Base-by-base conservation (phyloP, 495 filamentous ascomycete species). In the Hapsidospora chrysogenum region DNA sequence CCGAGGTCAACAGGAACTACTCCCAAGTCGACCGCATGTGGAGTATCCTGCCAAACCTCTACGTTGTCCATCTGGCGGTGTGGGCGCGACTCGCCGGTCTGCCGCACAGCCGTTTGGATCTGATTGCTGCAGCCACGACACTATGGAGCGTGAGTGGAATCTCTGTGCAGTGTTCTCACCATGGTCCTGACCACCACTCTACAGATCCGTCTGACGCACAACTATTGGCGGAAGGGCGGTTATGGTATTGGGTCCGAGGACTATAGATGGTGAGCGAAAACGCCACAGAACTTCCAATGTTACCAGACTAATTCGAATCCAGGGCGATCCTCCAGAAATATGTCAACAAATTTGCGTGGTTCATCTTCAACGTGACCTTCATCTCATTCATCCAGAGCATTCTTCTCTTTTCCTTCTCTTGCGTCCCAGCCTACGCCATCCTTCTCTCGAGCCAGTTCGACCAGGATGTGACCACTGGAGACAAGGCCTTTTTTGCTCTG, bases 141-240 rank as follows among this genome's bases (percentile, higher is more conserved):
- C 37, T 85, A 9, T 99, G 92, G 92, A 82, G 78, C 51, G 81
- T 87, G 66, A 58, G 81, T 51, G 8, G 36, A 26, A 17, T 36
- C 18, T 19, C 29, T 16, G 3, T 32, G 3, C 30, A 32, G 9
- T 13, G 13, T 3, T 17, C 3, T 17, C 18, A 27, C n/a, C 4
- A 15, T 20, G 21, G 18, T 16, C 9, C 4, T n/a, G 15, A 9
- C 2, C 2, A 15, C 3, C 18, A 14, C 6, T 6, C 17, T 31
- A 17, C 47, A 82, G 76, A 39, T 61, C 33, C 79, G 92, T 26
- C 60, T 99, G 49, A 92, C 89, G 2, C 95, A 68, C 69, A 99
- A 99, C 57, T 99, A 93, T 54, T 94, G 80, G 80, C 79, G 92
- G 33, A 92, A 82, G 54, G 92, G 92, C 14, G 92, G 92, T 13